Base-by-base conservation (phyloP, 2,329 filamentous ascomycete species). In the Fusarium sp. region DNA sequence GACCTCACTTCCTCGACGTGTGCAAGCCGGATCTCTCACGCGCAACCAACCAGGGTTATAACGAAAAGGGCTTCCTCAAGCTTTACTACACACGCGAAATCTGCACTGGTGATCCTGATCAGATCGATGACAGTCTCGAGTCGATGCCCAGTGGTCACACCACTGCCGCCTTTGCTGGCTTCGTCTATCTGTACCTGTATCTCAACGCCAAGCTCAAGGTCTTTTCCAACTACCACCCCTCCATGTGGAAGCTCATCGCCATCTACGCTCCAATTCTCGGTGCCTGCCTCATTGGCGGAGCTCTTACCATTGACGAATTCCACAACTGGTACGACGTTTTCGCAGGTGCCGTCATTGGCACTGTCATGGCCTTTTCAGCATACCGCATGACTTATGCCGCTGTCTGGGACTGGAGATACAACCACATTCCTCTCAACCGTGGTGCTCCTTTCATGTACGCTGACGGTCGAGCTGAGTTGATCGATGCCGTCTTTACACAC, bases 181-280 rank as follows among this genome's bases (percentile, higher is more conserved):
- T 90, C 70, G 85, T 90, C 9, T 94, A 90, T 78, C 82, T 94
- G 9, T 91, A 87, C 73, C 84, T 94, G 12, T 94, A 93, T 83
- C 84, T 93, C 30, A 93, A 94, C 77, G 92, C 90, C 37, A 94
- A 94, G 82, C 84, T 94, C 43, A 94, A 94, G 83, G 87, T 93
- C 60, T 93, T 89, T 83, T 85, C 88, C 22, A 90, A 93, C 79
- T 89, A 92, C 78, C 90, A 92, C 68, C 88, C 92, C 0, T 86
- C 89, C 1, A 88, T 92, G 81, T 94, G 91, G 91, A 93, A 93
- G 80, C 82, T 93, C 5, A 83, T 89, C 5, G 85, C 87, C 11
- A 84, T 89, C 4, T 88, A 90, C 71, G 80, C 87, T 0, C 92
- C 92, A 0, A 80, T 94, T 2, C 85, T 94, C 0, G 89, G 86